A percentile compares a stretch with the other conserved stretches of the same genome.
phyloP scores from a whole-genome alignment of 345 rosid species.

The Dimocarpus longan region DNA sequence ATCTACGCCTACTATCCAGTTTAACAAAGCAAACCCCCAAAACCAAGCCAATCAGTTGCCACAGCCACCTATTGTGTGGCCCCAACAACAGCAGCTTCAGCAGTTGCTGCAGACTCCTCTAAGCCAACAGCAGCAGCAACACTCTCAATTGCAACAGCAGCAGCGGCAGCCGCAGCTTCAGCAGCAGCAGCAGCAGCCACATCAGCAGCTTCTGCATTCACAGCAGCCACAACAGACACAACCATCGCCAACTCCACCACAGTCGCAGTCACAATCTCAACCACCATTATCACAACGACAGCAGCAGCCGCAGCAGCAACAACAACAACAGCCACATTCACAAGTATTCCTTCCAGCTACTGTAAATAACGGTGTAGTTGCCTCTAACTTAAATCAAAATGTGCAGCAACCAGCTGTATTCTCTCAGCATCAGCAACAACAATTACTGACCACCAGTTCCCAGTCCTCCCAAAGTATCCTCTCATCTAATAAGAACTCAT shows the following conservation, averaged over 20 bases:
- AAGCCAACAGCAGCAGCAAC: conserved; percentile 46
- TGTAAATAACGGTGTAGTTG: conserved; percentile 44
- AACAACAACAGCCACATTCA: conserved; percentile 38
- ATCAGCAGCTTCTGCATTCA: conserved; percentile 37
- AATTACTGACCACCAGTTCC: conserved; percentile 46
- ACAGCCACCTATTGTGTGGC: conserved; percentile 58
- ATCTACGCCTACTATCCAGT: conserved; percentile 57
- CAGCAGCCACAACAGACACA: conserved; percentile 34
- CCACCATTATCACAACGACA: conserved; percentile 16
- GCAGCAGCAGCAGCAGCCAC: conserved; percentile 46
- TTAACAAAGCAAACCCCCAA: conserved; percentile 59
- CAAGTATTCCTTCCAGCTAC: conserved; percentile 49
- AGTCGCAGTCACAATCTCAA: conserved; percentile 23
- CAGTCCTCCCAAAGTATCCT: conserved; percentile 43
- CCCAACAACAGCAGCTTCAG: conserved; percentile 76
- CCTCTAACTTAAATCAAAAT: conserved; percentile 51
- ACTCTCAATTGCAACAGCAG: conserved; percentile 34
- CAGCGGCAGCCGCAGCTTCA: conserved; percentile 34
- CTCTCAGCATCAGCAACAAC: conserved; percentile 65
- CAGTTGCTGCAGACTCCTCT: conserved; percentile 42
- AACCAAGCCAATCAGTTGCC: conserved; percentile 63
- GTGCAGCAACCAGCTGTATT: conserved; percentile 51
- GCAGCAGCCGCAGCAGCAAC: conserved; percentile 36
- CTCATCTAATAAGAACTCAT: conserved; percentile 48
- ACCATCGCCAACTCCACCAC: conserved; percentile 25